Evolutionary conservation across 2,329 filamentous ascomycete genomes (phyloP), one percentile per base, ranked within the genome.

Genomic region (Colletotrichum somersetense): DNA sequence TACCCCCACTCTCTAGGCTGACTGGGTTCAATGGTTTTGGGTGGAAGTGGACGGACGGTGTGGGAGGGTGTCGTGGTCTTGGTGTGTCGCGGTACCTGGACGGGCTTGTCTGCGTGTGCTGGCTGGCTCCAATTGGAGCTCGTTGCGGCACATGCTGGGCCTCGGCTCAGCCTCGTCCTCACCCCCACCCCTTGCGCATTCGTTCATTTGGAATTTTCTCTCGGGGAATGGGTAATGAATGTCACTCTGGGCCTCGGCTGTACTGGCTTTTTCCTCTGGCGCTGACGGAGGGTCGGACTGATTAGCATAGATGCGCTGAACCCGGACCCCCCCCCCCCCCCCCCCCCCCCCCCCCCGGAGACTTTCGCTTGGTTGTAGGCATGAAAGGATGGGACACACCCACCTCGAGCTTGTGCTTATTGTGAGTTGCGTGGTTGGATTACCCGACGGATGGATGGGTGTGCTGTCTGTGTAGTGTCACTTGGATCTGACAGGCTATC

Each of bases 251-350:
- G 61, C 61, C 35, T 52, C 48, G 61, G 61, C 30, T n/a, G 16
- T 8, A 33, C 12, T 8, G 3, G n/a, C 14, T 30, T 38, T 30
- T 59, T 42, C n/a, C 2, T 44, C 8, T 44, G 16, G 1, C 42
- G 46, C 48, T 20, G 30, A 23, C 48, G 61, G 61, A 53, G 46
- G n/a, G 20, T 38, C 61, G 46, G 61, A 2, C 2, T 53, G 46
- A 53, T 30, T 91, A 88, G 74, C 58, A 91, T 26, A 16, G 40
- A 18, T 5, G 10, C 16, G 12, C 4, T 30, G 2, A n/a, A 30
- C 16, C 42, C 61, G n/a, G 48, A 16, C 30, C 30, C 46, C 35
- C 16, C 10, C 46, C 30, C 30, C 46, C n/a, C 10, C 5, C 46
- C 30, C 30, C 46, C 35, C 16, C 10, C 46, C 26, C 2, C 30